Conservation (phyloP, 768 basidiomycete genomes). For the Clitopilus hobsonii region DNA sequence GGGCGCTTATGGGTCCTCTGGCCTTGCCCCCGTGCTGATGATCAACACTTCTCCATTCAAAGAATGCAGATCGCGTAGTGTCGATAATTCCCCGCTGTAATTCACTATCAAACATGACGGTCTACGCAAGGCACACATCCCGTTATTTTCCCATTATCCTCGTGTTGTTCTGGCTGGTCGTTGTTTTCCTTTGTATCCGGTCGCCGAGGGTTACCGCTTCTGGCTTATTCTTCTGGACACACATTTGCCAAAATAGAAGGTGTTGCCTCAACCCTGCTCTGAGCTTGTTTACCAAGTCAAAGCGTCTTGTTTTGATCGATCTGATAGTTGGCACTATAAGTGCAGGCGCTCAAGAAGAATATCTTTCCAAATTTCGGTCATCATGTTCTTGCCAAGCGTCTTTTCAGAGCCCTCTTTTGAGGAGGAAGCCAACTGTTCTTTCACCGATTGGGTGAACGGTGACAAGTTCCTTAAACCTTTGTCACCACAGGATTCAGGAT, state of each 20-base stretch:
- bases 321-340: conserved; percentile 12
- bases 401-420: no score
- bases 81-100: no score
- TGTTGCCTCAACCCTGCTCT: background rate
- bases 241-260: conserved; percentile 34
- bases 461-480: no score
- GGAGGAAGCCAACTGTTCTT: no score
- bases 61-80: background rate
- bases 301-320: conserved; percentile 28
- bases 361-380: background rate
- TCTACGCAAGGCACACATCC: no score
- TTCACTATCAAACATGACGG: no score
- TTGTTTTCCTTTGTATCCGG: background rate
- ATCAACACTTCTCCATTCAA: background rate
- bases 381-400: no score
- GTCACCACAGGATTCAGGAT: no score
- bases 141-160: background rate
- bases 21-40: no score
- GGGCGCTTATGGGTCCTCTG: background rate
- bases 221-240: conserved; percentile 28
- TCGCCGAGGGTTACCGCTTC: conserved; percentile 2
- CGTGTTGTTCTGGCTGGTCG: background rate
- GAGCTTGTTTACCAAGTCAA: conserved; percentile 15
- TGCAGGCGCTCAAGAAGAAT: background rate
- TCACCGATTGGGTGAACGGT: no score